Conservation (phyloP, 352 stramenopile genomes). For the Elongisporangium undulatum region DNA sequence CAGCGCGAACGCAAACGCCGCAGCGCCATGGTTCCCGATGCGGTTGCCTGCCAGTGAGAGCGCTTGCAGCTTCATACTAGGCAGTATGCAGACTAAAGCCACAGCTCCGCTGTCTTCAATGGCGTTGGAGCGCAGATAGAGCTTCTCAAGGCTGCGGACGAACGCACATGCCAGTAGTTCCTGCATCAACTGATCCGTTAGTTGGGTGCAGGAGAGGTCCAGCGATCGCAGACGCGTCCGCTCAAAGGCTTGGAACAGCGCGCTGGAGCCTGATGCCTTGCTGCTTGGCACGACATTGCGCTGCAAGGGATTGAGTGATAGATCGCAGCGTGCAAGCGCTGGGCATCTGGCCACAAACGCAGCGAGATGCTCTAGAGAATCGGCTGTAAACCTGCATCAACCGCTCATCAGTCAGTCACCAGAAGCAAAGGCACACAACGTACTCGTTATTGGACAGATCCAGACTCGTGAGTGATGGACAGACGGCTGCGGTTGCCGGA, state of each 20-base stretch:
- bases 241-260: constrained; percentile 7
- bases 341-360: constrained; percentile 25
- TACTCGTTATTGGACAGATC: constrained; percentile 56
- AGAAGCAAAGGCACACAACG: background rate
- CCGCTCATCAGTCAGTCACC: background rate
- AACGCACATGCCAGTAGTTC: constrained; percentile 13
- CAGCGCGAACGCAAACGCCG: constrained; percentile 39
- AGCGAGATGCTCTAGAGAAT: constrained; percentile 13
- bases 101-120: constrained; percentile 23
- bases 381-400: constrained; percentile 24
- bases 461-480: constrained; percentile 23
- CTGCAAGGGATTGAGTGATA: constrained; percentile 40
- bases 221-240: constrained; percentile 14
- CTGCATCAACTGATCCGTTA: constrained; percentile 16
- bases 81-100: constrained; percentile 14
- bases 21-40: constrained; percentile 31
- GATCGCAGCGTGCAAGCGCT: constrained; percentile 27
- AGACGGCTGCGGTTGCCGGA: constrained; percentile 1
- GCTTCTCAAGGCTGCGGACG: constrained; percentile 14
- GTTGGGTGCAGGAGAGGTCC: constrained; percentile 44
- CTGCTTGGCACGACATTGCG: background rate
- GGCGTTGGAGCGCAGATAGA: constrained; percentile 43
- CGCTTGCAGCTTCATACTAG: constrained; percentile 15
- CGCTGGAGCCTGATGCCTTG: constrained; percentile 1
- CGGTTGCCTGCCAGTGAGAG: constrained; percentile 41